Base-by-base conservation (phyloP, 2,329 filamentous ascomycete species). In the Fonsecaea multimorphosa region DNA sequence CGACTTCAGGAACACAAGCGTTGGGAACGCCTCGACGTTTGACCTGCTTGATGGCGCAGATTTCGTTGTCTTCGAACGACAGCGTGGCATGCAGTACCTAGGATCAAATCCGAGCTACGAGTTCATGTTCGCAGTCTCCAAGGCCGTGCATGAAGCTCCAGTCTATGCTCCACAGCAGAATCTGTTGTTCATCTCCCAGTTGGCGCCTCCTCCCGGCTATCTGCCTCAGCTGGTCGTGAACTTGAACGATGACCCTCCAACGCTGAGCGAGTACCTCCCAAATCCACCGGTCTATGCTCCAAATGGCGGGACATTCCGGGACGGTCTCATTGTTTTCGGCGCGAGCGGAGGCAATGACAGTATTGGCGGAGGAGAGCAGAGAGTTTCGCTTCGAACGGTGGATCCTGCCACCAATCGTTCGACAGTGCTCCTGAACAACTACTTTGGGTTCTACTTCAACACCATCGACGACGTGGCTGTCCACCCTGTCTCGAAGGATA, bases 371-470 rank as follows among this genome's bases (percentile, higher is more conserved):
- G 72, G 67, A 3, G 74, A 79, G 70, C 76, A 81, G 65, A 75
- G 78, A 46, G 76, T 78, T 0, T 77, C 76, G 2, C 76, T 83
- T 55, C 75, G 79, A 6, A 78, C 76, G 4, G 75, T 83, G n/a
- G 80, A 83, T 67, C 81, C 78, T 1, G 73, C 73, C 4, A 83
- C 81, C 2, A 79, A 79, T 72, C 72, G 75, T 9, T 78, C 79
- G 3, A 73, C 72, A 6, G 76, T 74, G 3, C 72, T 84, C 24
- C 66, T 84, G 16, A 83, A 81, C 64, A 81, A 79, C 69, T 84
- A 78, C 72, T 80, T 79, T 56, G 82, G 82, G 31, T 79, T 78
- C 71, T 80, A 81, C 73, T 79, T 82, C 71, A 78, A 76, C 67
- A 75, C 73, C 27, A 69, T 81, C 58, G 79, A 83, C 71, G 81